Base-by-base conservation (phyloP, 2,329 filamentous ascomycete species). In the Tolypocladium ophioglossoides region DNA sequence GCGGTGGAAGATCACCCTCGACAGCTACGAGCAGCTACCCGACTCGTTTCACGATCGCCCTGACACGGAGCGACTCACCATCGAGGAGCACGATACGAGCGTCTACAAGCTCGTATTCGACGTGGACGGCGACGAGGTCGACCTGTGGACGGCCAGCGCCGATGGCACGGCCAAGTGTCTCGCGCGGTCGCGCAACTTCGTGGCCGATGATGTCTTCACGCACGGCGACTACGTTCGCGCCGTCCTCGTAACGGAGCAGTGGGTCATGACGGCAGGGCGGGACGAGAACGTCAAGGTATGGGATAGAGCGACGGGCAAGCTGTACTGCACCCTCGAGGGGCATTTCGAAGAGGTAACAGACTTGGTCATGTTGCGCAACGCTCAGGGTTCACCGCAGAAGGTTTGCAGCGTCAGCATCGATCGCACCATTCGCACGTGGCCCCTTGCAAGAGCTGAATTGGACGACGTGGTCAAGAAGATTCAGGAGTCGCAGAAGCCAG, bases 331-430 rank as follows among this genome's bases (percentile, higher is more conserved):
- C 9, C 84, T 92, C 57, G 79, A 82, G 39, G 94, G 94, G 0
- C 94, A 99, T 72, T 97, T 83, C 65, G 91, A 99, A 65, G 94
- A 97, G 69, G 86, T 99, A 16, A 96, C 90, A 1, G 89, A 86
- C 38, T 71, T 97, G 46, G 75, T 86, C 2, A 66, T 95, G 51
- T 67, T 91, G 32, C 68, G 70, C 30, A 72, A 71, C 54, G 57
- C 62, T 0, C 59, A 62, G 22, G 70, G 69, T 4, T 60, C 56
- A 8, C 63, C 65, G 6, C 74, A 72, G 22, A 74, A 75, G 57
- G 73, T 95, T 12, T 83, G 89, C 58, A 96, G 91, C 67, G 87
- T 94, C 53, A 84, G 89, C 59, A 95, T 97, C 61, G 94, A 99
- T 71, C 87, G 85, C 2, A 97, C 94, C 0, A 78, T 97, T 40